Evolutionary conservation across 805 yeast genomes (phyloP).

Genomic region (Yarrowia osloensis): DNA sequence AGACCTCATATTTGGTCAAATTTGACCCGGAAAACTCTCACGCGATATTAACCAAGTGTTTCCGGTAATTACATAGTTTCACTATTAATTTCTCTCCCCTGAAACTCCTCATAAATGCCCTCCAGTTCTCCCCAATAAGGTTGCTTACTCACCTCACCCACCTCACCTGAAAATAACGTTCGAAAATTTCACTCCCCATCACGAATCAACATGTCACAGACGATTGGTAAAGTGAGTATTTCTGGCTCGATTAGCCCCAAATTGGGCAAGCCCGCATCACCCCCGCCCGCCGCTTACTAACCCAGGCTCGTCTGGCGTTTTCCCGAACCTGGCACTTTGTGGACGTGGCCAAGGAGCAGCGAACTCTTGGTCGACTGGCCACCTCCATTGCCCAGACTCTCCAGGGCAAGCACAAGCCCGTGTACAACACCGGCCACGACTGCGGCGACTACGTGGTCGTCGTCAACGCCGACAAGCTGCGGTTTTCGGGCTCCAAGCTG

Average conservation of each 20-base stretch:
- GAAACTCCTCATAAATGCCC: too few species aligned
- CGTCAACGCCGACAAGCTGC: constrained; percentile 81
- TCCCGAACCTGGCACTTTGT: constrained; percentile 95
- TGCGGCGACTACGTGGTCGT: constrained; percentile 97
- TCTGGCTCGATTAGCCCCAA: too few species aligned
- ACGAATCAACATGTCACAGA: constrained; percentile 43
- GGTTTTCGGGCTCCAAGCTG: constrained; percentile 83
- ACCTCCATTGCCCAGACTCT: constrained; percentile 81
- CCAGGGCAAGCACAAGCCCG: constrained; percentile 97
- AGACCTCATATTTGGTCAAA: too few species aligned
- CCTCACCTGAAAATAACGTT: background rate
- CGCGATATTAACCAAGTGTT: too few species aligned
- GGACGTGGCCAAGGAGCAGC: constrained; percentile 77
- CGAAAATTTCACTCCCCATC: constrained; percentile 27
- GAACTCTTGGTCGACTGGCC: constrained; percentile 92
- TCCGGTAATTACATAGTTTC: too few species aligned
- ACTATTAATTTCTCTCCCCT: too few species aligned
- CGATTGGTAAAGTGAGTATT: constrained; percentile 44
- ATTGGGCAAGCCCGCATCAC: background rate
- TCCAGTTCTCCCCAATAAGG: too few species aligned
- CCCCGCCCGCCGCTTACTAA: background rate
- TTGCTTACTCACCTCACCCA: background rate
- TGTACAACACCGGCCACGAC: constrained; percentile 74
- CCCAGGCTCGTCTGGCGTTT: constrained; percentile 66
- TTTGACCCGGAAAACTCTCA: too few species aligned